Conservation (phyloP, 2,329 filamentous ascomycete species). For the Blumeria graminis region DNA sequence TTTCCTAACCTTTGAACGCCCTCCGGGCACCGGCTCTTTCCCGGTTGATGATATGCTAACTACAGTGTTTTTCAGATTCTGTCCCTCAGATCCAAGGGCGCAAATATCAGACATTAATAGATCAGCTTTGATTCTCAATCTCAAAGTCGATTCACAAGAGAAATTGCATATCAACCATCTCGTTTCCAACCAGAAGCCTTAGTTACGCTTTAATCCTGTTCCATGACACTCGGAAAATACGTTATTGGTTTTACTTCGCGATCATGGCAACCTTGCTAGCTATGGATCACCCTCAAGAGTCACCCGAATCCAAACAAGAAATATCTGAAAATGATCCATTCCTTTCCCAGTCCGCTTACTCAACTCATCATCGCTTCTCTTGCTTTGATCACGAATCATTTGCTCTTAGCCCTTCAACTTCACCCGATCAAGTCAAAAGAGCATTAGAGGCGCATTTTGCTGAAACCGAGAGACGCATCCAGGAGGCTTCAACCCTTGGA, state of each 20-base stretch:
- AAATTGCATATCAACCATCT: no score
- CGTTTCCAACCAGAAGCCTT: no score
- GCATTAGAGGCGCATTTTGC: conserved; percentile 77
- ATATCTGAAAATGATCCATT: conserved; percentile 24
- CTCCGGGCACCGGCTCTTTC: no score
- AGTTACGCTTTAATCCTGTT: no score
- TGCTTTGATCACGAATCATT: conserved; percentile 64
- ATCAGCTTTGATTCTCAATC: no score
- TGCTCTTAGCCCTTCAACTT: conserved; percentile 49
- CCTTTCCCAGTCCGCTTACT: conserved; percentile 24
- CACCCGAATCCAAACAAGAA: conserved; percentile 7
- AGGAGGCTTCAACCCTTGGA: conserved; percentile 75
- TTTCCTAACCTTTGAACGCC: no score
- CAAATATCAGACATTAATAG: no score
- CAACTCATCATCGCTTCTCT: conserved; percentile 54
- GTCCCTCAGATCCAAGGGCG: no score
- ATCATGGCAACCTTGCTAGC: conserved; percentile 11
- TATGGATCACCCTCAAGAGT: conserved; percentile 9
- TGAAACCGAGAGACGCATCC: conserved; percentile 76
- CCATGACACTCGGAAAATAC: no score
- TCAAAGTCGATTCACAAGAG: no score
- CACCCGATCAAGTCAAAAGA: conserved; percentile 66
- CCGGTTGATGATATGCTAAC: no score
- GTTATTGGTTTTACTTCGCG: not conserved
- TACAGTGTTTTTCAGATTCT: no score